phyloP scores from a whole-genome alignment of 164 flowering plant genomes.

The Liquidambar formosana region DNA sequence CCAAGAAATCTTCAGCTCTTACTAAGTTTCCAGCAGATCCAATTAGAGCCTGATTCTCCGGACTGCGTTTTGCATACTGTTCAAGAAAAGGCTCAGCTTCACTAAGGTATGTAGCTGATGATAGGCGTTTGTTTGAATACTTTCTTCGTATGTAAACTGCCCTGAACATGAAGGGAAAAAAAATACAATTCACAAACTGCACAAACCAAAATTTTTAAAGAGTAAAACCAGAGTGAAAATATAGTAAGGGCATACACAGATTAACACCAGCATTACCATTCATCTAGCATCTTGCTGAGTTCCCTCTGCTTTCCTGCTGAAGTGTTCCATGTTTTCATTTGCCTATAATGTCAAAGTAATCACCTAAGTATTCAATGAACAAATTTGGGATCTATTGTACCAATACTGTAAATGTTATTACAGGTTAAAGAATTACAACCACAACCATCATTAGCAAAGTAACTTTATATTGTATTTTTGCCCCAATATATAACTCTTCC shows the following conservation, averaged over 20 bases:
- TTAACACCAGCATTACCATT: constrained; percentile 63
- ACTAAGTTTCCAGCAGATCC: constrained; percentile 91
- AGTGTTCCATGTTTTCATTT: constrained; percentile 91
- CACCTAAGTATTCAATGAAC: neutral
- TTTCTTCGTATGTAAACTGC: constrained; percentile 78
- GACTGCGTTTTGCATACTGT: constrained; percentile 85
- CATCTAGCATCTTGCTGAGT: constrained; percentile 92
- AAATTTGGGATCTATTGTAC: neutral
- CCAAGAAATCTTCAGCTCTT: constrained; percentile 82
- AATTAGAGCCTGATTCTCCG: constrained; percentile 70
- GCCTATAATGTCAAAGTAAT: constrained; percentile 45
- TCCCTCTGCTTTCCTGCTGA: constrained; percentile 78
- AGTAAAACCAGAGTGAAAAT: neutral
- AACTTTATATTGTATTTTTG: too few relatives aligned
- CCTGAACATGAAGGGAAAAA: constrained; percentile 39
- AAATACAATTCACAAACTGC: neutral
- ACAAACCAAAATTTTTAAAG: neutral
- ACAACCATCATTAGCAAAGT: too few relatives aligned
- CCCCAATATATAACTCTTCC: too few relatives aligned
- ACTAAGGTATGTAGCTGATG: constrained; percentile 75
- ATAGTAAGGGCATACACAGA: neutral
- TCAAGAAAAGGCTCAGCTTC: constrained; percentile 98
- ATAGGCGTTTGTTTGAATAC: constrained; percentile 64
- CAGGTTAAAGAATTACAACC: too few relatives aligned
- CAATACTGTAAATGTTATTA: too few relatives aligned